phyloP scores from a whole-genome alignment of 768 basidiomycete species.

The Gyrodon lividus region DNA sequence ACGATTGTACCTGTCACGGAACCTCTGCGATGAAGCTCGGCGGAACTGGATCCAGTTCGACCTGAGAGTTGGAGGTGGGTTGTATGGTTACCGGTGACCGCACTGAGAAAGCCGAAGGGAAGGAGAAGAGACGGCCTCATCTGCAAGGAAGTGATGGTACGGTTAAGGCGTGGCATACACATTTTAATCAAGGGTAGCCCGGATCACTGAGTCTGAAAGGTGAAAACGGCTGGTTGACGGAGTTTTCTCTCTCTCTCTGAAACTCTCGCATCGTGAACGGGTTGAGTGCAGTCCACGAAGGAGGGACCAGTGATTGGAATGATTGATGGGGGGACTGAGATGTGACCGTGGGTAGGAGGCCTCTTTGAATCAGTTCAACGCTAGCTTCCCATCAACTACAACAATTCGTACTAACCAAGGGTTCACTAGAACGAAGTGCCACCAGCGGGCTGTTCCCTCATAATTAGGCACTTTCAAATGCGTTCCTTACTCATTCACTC shows the following conservation, averaged over 20 bases:
- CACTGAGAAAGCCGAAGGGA: constrained; percentile 7
- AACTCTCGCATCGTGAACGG: no score
- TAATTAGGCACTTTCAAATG: constrained; percentile 13
- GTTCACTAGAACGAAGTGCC: neutral
- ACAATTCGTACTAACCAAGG: neutral
- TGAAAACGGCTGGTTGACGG: no score
- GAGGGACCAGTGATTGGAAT: no score
- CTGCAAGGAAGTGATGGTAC: neutral
- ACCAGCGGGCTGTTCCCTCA: neutral
- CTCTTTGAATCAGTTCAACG: no score
- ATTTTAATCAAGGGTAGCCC: no score
- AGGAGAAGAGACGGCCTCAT: constrained; percentile 16
- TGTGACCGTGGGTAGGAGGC: no score
- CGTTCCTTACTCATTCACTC: constrained; percentile 23
- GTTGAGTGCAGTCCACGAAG: no score
- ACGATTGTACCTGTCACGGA: constrained; percentile 27
- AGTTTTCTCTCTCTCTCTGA: no score
- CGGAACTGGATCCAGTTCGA: constrained; percentile 3
- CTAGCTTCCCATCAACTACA: no score
- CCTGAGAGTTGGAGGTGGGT: constrained; percentile 18
- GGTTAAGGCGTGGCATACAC: no score
- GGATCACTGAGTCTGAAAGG: no score
- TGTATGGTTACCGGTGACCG: constrained; percentile 5
- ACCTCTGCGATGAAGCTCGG: constrained; percentile 23
- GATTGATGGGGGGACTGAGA: no score